These are phyloP conservation scores for Diaporthe sp. DNA, from an alignment of 2,329 filamentous ascomycete species.

Conservation along the genomic window DNA sequence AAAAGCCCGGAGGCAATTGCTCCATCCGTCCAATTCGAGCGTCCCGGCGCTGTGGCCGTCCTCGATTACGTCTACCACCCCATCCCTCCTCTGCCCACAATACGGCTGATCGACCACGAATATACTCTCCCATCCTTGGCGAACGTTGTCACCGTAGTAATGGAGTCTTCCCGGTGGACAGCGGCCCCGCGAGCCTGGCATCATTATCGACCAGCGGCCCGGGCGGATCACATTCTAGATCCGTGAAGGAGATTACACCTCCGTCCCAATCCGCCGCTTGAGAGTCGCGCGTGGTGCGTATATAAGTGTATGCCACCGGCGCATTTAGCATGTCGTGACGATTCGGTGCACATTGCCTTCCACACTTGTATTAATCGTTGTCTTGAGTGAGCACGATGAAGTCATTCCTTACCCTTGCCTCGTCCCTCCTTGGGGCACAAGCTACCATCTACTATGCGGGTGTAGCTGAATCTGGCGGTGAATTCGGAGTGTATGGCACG, in stretches of 20 bases:
- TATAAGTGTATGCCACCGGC: slow-evolving; percentile 9
- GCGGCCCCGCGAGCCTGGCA: background rate
- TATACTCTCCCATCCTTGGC: slow-evolving; percentile 11
- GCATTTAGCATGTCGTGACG: background rate
- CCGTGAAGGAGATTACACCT: slow-evolving; percentile 8
- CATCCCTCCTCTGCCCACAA: background rate
- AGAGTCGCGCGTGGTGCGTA: background rate
- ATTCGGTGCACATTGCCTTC: background rate
- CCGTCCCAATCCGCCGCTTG: background rate
- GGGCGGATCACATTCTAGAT: background rate
- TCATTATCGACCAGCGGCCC: background rate
- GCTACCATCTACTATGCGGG: slow-evolving; percentile 62
- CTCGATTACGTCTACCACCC: background rate
- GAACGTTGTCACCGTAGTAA: background rate
- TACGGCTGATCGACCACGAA: background rate
- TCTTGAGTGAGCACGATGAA: slow-evolving; percentile 42
- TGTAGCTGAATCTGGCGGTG: slow-evolving; percentile 60
- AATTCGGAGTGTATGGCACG: slow-evolving; percentile 58
- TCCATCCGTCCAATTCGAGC: slow-evolving; percentile 6
- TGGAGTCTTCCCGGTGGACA: background rate
- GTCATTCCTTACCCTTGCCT: slow-evolving; percentile 38
- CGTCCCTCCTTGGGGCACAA: slow-evolving; percentile 45
- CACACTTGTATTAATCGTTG: background rate
- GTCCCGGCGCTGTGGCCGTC: background rate
- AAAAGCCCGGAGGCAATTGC: slow-evolving; percentile 15